Base-by-base conservation (phyloP, 2,329 filamentous ascomycete species). In the Fusarium sp. region DNA sequence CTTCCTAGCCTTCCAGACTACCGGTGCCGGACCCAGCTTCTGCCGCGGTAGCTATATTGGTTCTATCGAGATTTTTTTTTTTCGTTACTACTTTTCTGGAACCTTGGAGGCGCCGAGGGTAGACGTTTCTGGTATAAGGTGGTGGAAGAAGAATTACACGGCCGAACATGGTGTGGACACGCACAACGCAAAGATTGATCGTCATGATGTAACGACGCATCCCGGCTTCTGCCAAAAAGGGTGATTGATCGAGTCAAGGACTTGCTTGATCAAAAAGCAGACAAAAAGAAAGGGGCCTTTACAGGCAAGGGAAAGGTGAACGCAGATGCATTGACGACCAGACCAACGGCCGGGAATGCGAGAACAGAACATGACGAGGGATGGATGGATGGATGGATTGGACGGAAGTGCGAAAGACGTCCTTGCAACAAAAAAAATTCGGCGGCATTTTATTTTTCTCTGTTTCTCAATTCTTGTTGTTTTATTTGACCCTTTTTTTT, bases 331-430 rank as follows among this genome's bases (percentile, higher is more conserved):
- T 42, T 29, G 18, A 51, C 36, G 16, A 34, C 42, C 25, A 7
- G 16, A 34, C 42, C 25, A 7, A 40, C 44, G 51, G 13, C 57
- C 34, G 58, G 31, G 25, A 31, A 33, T 62, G 55, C 42, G 31
- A 46, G 54, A 67, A 63, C 36, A 69, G 59, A 67, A 69, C 38
- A 69, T 69, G 58, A 69, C 42, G 56, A 58, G 66, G 25, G 67
- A 55, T 61, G 64, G 53, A 56, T 34, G 25, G 25, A 23, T 23
- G 25, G 25, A 27, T 34, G 31, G 31, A 34, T 50, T 27, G 54
- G 51, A 67, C 51, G 60, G 55, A 67, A 61, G 58, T 44, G 54
- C 33, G 31, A 61, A 55, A 57, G 54, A 67, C 58, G 62, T 40
- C 50, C 46, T 64, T 64, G 49, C 18, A 40, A 54, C 10, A 16